Conservation (phyloP, 2,329 filamentous ascomycete species). For the Dothiorella sarmentorum region DNA sequence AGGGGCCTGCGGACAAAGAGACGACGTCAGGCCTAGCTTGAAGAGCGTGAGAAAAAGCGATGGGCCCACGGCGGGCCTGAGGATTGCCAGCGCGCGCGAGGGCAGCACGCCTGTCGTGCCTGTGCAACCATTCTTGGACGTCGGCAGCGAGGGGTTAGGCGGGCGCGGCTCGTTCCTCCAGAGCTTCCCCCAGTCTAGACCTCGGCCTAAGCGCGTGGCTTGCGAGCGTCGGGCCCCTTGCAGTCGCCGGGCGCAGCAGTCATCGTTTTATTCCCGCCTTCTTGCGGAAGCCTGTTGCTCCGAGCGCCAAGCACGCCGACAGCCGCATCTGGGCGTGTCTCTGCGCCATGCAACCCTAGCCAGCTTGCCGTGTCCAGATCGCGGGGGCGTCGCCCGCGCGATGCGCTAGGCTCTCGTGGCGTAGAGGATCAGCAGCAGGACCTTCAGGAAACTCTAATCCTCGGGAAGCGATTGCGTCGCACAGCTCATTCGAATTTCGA, state of each 20-base stretch:
- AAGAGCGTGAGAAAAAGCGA: too few relatives aligned
- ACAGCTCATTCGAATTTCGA: neutral
- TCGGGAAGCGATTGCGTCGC: neutral
- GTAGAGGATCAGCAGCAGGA: neutral
- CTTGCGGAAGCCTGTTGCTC: neutral
- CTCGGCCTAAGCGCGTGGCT: neutral
- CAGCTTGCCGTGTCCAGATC: slow-evolving; percentile 3
- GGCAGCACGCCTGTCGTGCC: too few relatives aligned
- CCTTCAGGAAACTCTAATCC: neutral
- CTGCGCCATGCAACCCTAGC: slow-evolving; percentile 2
- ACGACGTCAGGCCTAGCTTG: slow-evolving; percentile 15
- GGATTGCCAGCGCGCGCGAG: neutral
- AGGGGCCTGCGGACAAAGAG: neutral
- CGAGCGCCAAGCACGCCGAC: neutral
- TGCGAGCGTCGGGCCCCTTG: slow-evolving; percentile 1
- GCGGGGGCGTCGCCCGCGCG: neutral
- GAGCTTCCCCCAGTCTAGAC: neutral
- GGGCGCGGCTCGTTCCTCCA: neutral
- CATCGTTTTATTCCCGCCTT: slow-evolving; percentile 1
- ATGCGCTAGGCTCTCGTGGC: slow-evolving; percentile 3
- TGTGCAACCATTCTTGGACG: neutral
- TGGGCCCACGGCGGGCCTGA: neutral
- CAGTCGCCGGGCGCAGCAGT: slow-evolving; percentile 3
- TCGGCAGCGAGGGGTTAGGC: neutral
- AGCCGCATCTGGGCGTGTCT: neutral